Conservation (phyloP, 345 rosid species). For the Lepidium aucheri region DNA sequence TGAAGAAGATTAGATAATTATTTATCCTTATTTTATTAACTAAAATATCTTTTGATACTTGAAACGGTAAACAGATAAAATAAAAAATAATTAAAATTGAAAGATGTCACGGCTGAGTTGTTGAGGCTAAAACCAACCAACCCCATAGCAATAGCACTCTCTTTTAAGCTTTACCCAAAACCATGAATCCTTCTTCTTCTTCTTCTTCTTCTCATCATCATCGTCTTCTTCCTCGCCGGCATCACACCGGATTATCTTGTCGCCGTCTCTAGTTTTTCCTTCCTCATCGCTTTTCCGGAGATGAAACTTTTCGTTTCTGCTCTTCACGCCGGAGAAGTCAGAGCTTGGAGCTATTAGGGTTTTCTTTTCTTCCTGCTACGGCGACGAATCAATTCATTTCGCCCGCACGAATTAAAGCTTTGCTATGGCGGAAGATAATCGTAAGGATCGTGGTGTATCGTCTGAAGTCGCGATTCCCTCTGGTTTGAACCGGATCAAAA, state of each 20-base stretch:
- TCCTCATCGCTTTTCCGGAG: slow-evolving; percentile 6
- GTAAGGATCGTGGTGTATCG: slow-evolving; percentile 22
- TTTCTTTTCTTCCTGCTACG: slow-evolving; percentile 6
- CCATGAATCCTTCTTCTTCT: slow-evolving; percentile 18
- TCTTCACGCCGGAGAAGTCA: slow-evolving; percentile 5
- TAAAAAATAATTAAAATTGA: background rate
- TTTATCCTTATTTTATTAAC: no score
- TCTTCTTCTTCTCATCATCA: background rate
- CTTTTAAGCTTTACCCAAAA: background rate
- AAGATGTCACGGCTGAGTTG: slow-evolving; percentile 14
- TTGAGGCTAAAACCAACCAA: slow-evolving; percentile 19
- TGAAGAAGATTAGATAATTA: background rate
- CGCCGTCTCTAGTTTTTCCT: slow-evolving; percentile 2
- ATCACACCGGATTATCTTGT: background rate
- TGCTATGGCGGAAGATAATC: slow-evolving; percentile 38
- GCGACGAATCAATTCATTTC: background rate
- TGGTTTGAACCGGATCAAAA: slow-evolving; percentile 75
- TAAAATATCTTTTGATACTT: background rate
- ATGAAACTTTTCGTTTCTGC: slow-evolving; percentile 1
- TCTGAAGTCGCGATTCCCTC: slow-evolving; percentile 53
- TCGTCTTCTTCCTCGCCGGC: background rate
- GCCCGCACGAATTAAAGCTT: background rate
- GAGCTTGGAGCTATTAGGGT: slow-evolving; percentile 16
- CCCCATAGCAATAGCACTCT: background rate
- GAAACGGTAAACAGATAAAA: background rate